Percentiles rank a stretch among this genome's conserved stretches.
Conservation (phyloP, 148 eudicot species). For the Diospyros lotus region DNA sequence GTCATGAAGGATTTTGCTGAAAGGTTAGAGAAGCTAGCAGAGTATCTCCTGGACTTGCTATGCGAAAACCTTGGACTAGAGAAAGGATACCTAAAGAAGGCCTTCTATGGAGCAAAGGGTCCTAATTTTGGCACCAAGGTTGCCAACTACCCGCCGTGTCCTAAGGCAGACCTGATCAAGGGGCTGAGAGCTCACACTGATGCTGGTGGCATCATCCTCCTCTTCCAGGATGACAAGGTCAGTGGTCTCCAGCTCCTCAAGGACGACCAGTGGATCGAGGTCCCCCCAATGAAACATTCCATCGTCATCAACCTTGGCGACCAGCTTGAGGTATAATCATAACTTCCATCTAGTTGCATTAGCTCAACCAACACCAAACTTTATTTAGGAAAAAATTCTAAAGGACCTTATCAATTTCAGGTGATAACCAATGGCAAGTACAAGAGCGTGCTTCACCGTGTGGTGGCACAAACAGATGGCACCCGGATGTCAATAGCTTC, state of each 20-base stretch:
- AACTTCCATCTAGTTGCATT: background rate
- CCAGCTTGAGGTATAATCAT: slow-evolving; percentile 43
- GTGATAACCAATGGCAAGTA: slow-evolving; percentile 45
- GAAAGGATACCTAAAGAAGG: slow-evolving; percentile 57
- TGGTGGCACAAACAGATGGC: slow-evolving; percentile 43
- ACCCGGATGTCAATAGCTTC: slow-evolving; percentile 43
- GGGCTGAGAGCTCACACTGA: slow-evolving; percentile 70
- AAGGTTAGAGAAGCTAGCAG: slow-evolving; percentile 44
- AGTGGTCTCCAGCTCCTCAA: slow-evolving; percentile 63
- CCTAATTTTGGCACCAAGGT: slow-evolving; percentile 63
- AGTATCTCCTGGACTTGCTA: slow-evolving; percentile 42
- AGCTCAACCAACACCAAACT: background rate
- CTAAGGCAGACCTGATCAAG: slow-evolving; percentile 51
- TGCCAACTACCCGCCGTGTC: slow-evolving; percentile 64
- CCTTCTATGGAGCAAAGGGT: slow-evolving; percentile 40
- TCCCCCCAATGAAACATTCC: slow-evolving; percentile 61
- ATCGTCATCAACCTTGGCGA: slow-evolving; percentile 62
- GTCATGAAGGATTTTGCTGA: slow-evolving; percentile 50
- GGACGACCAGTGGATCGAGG: slow-evolving; percentile 52
- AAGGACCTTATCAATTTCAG: slow-evolving; percentile 1
- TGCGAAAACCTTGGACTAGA: slow-evolving; percentile 60
- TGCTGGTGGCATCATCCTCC: slow-evolving; percentile 62
- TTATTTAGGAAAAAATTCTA: background rate
- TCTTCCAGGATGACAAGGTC: slow-evolving; percentile 55
- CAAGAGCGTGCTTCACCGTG: slow-evolving; percentile 46